phyloP scores from a whole-genome alignment of 306 rosid genomes.

The Trifolium repens region DNA sequence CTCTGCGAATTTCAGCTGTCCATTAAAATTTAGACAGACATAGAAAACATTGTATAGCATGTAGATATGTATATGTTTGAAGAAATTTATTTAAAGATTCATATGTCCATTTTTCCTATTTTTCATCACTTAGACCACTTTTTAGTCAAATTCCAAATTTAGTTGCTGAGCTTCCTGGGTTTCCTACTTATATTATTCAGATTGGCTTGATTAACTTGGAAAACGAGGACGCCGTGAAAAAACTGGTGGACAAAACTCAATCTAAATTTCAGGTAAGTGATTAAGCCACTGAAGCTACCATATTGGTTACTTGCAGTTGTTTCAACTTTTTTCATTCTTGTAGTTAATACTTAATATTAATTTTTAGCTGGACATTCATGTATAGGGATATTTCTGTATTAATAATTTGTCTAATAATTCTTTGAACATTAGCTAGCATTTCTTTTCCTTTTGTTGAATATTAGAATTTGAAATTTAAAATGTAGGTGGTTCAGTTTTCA shows the following conservation, averaged over 20 bases:
- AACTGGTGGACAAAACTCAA: slow-evolving; percentile 69
- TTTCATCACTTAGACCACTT: slow-evolving; percentile 22
- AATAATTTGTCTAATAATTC: slow-evolving; percentile 25
- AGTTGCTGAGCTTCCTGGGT: slow-evolving; percentile 29
- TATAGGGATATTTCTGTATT: slow-evolving; percentile 21
- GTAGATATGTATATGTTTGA: slow-evolving; percentile 2
- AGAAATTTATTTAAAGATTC: not conserved
- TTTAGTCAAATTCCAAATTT: slow-evolving; percentile 12
- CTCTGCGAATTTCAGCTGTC: slow-evolving; percentile 8
- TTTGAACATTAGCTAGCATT: slow-evolving; percentile 14
- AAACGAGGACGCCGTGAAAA: slow-evolving; percentile 72
- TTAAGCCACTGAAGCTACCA: slow-evolving; percentile 29
- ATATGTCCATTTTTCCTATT: not conserved
- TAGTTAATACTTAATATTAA: not conserved
- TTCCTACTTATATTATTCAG: slow-evolving; percentile 48
- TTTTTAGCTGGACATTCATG: slow-evolving; percentile 14
- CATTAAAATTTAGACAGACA: slow-evolving; percentile 5
- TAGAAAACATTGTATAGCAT: not conserved
- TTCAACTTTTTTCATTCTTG: slow-evolving; percentile 28
- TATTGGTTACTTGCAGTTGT: slow-evolving; percentile 34
- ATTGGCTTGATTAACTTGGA: slow-evolving; percentile 91
- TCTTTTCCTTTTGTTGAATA: not conserved
- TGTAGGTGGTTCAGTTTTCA: not conserved
- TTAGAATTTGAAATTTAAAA: not conserved
- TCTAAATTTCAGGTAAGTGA: slow-evolving; percentile 76